A percentile compares a stretch with the other conserved stretches of the same genome.
phyloP scores from a whole-genome alignment of 192 early-diverging fungal genomes.

The Dimargaris cristalligena region DNA sequence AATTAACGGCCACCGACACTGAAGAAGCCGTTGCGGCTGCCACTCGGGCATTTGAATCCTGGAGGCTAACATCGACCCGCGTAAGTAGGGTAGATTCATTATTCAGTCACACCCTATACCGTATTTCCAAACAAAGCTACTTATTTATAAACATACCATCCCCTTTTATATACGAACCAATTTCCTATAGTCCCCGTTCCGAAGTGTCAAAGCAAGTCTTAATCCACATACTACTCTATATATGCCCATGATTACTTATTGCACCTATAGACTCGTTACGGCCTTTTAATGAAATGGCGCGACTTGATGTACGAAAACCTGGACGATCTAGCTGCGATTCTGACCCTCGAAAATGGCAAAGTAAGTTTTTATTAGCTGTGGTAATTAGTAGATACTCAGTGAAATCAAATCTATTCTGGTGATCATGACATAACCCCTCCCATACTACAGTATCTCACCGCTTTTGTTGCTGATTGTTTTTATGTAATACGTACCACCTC shows the following conservation, averaged over 20 bases:
- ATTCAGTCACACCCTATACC: no score
- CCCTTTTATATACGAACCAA: not conserved
- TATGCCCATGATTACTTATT: slow-evolving; percentile 7
- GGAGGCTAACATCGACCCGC: slow-evolving; percentile 45
- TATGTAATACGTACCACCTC: not conserved
- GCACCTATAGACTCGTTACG: slow-evolving; percentile 29
- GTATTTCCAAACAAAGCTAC: not conserved
- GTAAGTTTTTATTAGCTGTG: not conserved
- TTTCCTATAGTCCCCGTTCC: not conserved
- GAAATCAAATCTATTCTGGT: not conserved
- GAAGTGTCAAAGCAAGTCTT: no score
- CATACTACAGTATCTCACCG: not conserved
- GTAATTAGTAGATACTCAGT: not conserved
- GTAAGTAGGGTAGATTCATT: no score
- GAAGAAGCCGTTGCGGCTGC: slow-evolving; percentile 39
- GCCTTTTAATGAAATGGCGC: slow-evolving; percentile 42
- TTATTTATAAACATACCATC: not conserved
- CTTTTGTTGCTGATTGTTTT: not conserved
- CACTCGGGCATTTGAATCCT: slow-evolving; percentile 32
- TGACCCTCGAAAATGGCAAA: slow-evolving; percentile 79
- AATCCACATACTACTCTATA: not conserved
- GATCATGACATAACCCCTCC: not conserved
- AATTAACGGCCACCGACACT: slow-evolving; percentile 44
- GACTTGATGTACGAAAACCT: slow-evolving; percentile 44
- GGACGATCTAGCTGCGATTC: slow-evolving; percentile 58